These are phyloP conservation scores for Monosporascus sp. DNA, from an alignment of 2,329 filamentous ascomycete species.

Conservation along the genomic window DNA sequence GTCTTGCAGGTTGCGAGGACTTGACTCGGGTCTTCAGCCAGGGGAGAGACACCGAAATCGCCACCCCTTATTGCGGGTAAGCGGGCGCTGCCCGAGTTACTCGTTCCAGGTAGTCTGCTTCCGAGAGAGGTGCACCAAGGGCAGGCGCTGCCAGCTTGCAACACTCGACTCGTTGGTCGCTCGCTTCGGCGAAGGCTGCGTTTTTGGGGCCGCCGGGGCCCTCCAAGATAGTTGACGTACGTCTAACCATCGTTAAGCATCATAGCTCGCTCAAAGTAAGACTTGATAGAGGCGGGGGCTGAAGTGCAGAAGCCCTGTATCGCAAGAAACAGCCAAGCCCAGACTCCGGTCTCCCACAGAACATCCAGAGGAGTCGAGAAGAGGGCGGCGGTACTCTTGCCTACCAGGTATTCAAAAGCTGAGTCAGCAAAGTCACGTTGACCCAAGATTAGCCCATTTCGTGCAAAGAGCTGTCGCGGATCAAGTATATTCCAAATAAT, in stretches of 20 bases:
- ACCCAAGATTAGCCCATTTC: too few species aligned
- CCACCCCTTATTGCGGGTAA: constrained; percentile 8
- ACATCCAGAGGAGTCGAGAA: too few species aligned
- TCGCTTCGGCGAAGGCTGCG: constrained; percentile 9
- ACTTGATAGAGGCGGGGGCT: too few species aligned
- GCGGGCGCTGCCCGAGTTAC: constrained; percentile 5
- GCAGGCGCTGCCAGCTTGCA: constrained; percentile 7
- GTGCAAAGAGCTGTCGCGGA: too few species aligned
- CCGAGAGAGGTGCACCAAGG: constrained; percentile 10
- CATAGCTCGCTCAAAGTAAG: too few species aligned
- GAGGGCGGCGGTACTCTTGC: too few species aligned
- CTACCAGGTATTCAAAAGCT: too few species aligned
- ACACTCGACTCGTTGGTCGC: constrained; percentile 2
- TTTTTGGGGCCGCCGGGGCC: constrained; percentile 1
- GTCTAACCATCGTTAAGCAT: not conserved
- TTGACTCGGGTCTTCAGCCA: constrained; percentile 3
- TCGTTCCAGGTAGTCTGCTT: constrained; percentile 7
- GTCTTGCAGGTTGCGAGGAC: constrained; percentile 16
- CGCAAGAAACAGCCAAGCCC: too few species aligned
- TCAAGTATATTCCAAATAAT: too few species aligned
- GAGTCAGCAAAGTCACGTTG: too few species aligned
- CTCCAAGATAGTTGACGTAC: constrained; percentile 1
- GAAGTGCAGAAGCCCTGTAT: too few species aligned
- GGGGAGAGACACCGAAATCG: constrained; percentile 9
- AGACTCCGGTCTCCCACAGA: too few species aligned